Evolutionary conservation across 2,329 filamentous ascomycete species (phyloP).

Genomic region (Paraphaeosphaeria sporulosa): DNA sequence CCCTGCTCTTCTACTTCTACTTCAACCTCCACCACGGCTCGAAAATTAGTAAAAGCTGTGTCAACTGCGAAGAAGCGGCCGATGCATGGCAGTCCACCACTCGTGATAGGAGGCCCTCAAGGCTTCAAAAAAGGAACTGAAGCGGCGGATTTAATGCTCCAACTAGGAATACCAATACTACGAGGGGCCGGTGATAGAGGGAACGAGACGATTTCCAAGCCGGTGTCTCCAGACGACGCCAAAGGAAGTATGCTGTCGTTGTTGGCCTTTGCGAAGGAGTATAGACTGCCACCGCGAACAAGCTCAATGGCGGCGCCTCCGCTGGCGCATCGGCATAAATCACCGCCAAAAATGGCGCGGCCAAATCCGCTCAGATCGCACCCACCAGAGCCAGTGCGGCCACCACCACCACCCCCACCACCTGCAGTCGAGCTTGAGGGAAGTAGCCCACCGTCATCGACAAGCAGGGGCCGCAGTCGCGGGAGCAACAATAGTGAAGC

Average conservation of each 20-base stretch:
- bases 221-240: neutral
- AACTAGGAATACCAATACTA: neutral
- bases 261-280: neutral
- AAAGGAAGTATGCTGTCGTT: neutral
- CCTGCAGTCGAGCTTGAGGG: neutral
- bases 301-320: neutral
- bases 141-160: neutral
- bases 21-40: constrained; percentile 1
- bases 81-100: neutral
- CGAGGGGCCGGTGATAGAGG: neutral
- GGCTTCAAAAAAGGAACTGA: constrained; percentile 1
- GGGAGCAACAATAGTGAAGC: neutral
- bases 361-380: neutral
- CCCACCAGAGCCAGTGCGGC: constrained; percentile 3
- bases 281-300: neutral
- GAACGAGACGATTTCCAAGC: neutral
- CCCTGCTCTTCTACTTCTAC: neutral
- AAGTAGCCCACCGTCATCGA: neutral
- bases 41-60: constrained; percentile 2
- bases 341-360: neutral
- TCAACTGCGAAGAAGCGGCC: neutral
- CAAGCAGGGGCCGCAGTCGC: neutral
- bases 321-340: neutral
- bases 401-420: neutral
- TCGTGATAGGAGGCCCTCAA: constrained; percentile 4